Evolutionary conservation across 441 rosid species (phyloP), one percentile per base, ranked within the genome.

Genomic region (Populus hybrid): DNA sequence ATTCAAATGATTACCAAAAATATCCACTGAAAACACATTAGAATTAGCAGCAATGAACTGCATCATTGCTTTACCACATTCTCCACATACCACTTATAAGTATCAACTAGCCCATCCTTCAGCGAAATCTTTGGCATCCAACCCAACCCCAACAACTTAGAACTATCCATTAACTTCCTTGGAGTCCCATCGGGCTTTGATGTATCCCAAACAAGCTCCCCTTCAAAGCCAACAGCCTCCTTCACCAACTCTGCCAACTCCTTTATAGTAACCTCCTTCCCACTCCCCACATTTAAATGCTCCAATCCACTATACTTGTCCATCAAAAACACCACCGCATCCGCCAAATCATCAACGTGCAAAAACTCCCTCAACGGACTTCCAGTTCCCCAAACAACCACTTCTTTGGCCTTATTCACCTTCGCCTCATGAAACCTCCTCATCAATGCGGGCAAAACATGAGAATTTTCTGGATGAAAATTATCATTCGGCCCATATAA

Each of bases 341-440:
- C 99, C 0, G 99, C 99, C 79, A 95, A 76, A 84, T 95, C 99
- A 81, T 95, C 99, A 0, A 95, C 99, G 69, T 95, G 98, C 73
- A 95, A 84, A 65, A 95, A 95, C 86, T 95, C 99, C 85, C 98
- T 88, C 81, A 95, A 83, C 0, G 99, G 99, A 69, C 97, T 90
- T 2, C 99, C 98, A 0, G 91, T 88, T 5, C 99, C 99, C 99
- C 99, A 95, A 40, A 93, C 98, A 65, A 95, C 99, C 63, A 95
- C 99, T 82, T 92, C 91, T 8, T 90, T 89, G 0, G 91, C 93
- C 10, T 83, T 75, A 12, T 80, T 86, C 57, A 80, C 88, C 78
- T 95, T 95, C 3, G 98, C 97, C 75, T 90, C 92, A 4, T 95
- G 99, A 59, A 95, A 93, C 81, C 99, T 86, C 86, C 97, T 86